Base-by-base conservation (phyloP, 306 rosid genomes). In the Calophaca sinica region DNA sequence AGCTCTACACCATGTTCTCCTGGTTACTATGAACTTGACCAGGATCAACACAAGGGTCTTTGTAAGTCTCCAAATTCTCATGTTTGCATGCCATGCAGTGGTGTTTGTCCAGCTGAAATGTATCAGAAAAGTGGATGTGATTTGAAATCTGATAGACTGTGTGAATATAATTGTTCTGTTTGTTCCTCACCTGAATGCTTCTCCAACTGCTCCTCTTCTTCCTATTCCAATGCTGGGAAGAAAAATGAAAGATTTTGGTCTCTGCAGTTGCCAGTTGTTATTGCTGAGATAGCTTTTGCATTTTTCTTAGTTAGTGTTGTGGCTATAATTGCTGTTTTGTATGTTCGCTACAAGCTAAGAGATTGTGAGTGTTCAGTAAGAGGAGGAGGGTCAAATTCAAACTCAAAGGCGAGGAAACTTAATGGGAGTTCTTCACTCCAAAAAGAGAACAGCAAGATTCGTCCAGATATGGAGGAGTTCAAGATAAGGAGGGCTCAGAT, bases 151-250 rank as follows among this genome's bases (percentile, higher is more conserved):
- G 97, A 94, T 77, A 88, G 88, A 64, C 14, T 78, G 1, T 94
- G 98, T 85, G 89, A 80, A 45, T 91, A 94, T 87, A 94, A 91
- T 74, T 94, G 98, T 70, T 86, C 96, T 26, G 36, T 46, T 74
- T 93, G 98, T 76, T 76, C 78, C 48, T 84, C 91, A 3, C 75
- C 79, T 3, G 89, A 87, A 14, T 93, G 96, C 75, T 62, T 67
- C 76, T 76, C 84, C 36, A 90, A 88, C 46, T 93, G 98, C 76
- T 83, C 96, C 13, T 70, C 84, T 71, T 82, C 79, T 71, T 82
- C 79, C 10, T 44, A 76, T 67, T 52, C 88, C 50, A 78, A 74
- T 77, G 63, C 63, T 26, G 81, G 74, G 52, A 90, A 78, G 83
- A 90, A 80, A 70, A 80, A 26, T 38, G 93, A 83, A 73, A 87